Conservation (phyloP, 257 asterid species). For the Euphrasia confusa region DNA sequence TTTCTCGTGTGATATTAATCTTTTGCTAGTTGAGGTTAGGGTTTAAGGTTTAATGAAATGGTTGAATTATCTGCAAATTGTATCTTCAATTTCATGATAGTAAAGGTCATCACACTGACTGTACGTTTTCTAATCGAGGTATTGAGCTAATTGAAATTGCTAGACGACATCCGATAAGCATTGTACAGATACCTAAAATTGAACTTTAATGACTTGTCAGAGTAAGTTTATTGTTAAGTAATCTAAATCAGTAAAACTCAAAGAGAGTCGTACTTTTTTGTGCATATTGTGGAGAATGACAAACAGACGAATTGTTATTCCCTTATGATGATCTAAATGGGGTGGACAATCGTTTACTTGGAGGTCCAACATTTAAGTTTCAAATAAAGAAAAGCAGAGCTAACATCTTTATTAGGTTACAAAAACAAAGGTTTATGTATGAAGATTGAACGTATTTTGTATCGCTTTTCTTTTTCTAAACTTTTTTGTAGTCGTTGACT, state of each 20-base stretch:
- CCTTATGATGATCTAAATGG: no score
- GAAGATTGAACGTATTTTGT: background rate
- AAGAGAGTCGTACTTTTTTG: background rate
- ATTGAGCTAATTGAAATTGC: slow-evolving; percentile 10
- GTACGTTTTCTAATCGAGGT: background rate
- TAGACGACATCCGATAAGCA: background rate
- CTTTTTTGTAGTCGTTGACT: background rate
- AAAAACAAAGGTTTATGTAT: background rate
- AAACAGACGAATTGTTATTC: no score
- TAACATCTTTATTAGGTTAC: no score
- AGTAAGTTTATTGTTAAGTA: background rate
- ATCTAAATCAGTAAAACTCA: background rate
- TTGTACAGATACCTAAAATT: background rate
- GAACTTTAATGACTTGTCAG: background rate
- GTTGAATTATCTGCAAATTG: background rate
- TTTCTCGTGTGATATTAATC: background rate
- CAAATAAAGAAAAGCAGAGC: no score
- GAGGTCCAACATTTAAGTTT: no score
- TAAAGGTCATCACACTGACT: background rate
- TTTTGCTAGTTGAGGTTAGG: slow-evolving; percentile 22
- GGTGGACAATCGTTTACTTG: no score
- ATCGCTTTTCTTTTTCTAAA: background rate
- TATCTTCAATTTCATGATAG: background rate
- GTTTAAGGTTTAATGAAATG: background rate
- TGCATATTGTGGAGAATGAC: no score